Conservation (phyloP, 306 rosid genomes). For the Trichosanthes cucumerina region DNA sequence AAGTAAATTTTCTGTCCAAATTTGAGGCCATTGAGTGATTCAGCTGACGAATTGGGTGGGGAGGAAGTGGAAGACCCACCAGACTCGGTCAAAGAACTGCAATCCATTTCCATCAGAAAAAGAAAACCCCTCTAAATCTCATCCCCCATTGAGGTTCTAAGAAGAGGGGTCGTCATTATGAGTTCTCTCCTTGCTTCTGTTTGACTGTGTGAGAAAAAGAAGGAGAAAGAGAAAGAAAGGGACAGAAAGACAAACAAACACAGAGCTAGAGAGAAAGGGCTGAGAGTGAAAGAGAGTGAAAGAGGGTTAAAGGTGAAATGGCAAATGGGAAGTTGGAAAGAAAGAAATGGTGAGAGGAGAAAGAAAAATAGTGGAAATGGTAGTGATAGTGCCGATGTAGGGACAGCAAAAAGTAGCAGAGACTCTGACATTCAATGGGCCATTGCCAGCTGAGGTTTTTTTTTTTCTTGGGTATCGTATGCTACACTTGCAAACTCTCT, state of each 20-base stretch:
- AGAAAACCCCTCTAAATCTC: conserved; percentile 21
- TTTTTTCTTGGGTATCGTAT: background rate
- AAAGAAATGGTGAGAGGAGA: conserved; percentile 13
- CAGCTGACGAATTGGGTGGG: conserved; percentile 43
- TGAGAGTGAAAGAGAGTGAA: background rate
- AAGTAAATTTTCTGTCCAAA: conserved; percentile 72
- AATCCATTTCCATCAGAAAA: conserved; percentile 38
- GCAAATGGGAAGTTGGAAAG: background rate
- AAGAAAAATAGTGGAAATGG: conserved; percentile 11
- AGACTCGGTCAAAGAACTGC: conserved; percentile 39
- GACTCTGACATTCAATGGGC: conserved; percentile 49
- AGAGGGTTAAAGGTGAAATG: conserved; percentile 1
- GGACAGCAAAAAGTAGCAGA: conserved; percentile 35
- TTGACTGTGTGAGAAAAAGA: background rate
- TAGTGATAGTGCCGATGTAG: conserved; percentile 12
- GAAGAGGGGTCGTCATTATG: background rate
- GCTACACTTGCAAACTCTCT: background rate
- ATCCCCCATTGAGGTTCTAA: conserved; percentile 21
- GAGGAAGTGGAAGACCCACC: conserved; percentile 37
- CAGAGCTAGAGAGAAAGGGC: background rate
- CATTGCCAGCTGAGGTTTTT: conserved; percentile 42
- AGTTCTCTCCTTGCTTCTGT: background rate
- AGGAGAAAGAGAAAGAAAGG: conserved; percentile 1
- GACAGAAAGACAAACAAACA: background rate
- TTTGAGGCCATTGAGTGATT: conserved; percentile 58